phyloP scores from a whole-genome alignment of 1,284 basidiomycete genomes.

The Golubevia sp. region DNA sequence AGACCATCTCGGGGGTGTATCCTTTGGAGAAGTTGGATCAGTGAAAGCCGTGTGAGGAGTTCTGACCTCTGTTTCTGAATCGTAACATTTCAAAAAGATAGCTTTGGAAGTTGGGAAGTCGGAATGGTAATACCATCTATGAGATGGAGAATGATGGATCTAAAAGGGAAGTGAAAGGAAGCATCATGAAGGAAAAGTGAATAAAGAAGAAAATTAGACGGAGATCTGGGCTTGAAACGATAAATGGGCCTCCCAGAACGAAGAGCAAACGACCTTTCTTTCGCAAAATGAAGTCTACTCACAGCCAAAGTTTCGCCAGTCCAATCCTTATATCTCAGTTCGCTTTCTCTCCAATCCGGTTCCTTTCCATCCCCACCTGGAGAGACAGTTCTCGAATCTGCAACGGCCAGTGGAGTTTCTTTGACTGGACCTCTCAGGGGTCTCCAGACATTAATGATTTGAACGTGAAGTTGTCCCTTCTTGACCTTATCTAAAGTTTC shows the following conservation, averaged over 20 bases:
- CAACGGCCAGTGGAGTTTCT: constrained; percentile 71
- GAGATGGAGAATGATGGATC: constrained; percentile 67
- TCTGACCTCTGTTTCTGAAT: constrained; percentile 29
- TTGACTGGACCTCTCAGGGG: constrained; percentile 68
- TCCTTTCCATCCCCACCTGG: constrained; percentile 24
- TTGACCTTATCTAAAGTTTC: constrained; percentile 31
- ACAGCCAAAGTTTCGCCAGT: constrained; percentile 33
- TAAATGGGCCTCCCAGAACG: too few species aligned
- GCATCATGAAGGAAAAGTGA: too few species aligned
- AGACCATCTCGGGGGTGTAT: constrained; percentile 37
- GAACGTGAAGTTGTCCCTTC: constrained; percentile 64
- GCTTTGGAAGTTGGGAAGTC: constrained; percentile 71
- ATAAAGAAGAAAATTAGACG: constrained; percentile 65
- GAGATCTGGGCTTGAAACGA: constrained; percentile 48
- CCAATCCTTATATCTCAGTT: constrained; percentile 35
- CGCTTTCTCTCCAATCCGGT: constrained; percentile 25
- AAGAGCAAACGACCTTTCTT: neutral
- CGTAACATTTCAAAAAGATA: constrained; percentile 73
- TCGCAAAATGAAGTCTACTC: constrained; percentile 2
- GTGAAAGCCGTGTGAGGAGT: constrained; percentile 47
- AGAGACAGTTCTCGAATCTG: constrained; percentile 69
- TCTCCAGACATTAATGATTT: constrained; percentile 76
- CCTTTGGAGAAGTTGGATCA: constrained; percentile 25
- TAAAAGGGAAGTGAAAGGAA: constrained; percentile 67
- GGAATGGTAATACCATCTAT: constrained; percentile 71